Evolutionary conservation across 2,329 filamentous ascomycete species (phyloP).

Genomic region (Spiromastix sp.): DNA sequence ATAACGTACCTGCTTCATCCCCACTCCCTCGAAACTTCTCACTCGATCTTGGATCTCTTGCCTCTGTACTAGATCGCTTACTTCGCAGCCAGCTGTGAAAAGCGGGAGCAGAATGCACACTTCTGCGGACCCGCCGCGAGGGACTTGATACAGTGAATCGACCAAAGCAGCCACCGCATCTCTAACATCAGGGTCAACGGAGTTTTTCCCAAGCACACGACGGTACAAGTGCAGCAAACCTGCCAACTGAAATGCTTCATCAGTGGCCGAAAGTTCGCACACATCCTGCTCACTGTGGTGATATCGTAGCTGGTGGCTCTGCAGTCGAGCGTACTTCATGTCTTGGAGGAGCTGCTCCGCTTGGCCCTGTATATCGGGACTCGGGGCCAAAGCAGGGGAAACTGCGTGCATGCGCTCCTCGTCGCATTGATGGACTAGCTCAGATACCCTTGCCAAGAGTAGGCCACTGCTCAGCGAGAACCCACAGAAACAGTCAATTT

Average conservation of each 20-base stretch:
- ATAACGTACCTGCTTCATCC: slow-evolving; percentile 60
- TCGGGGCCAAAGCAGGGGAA: slow-evolving; percentile 30
- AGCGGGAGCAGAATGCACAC: slow-evolving; percentile 68
- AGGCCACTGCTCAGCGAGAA: slow-evolving; percentile 64
- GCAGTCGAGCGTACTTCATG: slow-evolving; percentile 45
- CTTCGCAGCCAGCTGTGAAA: slow-evolving; percentile 74
- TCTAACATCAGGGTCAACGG: slow-evolving; percentile 51
- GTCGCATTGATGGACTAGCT: slow-evolving; percentile 60
- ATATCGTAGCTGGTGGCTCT: slow-evolving; percentile 27
- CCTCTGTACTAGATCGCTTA: slow-evolving; percentile 45
- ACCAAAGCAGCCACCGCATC: slow-evolving; percentile 54
- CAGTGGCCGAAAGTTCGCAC: slow-evolving; percentile 52
- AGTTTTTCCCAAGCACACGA: slow-evolving; percentile 55
- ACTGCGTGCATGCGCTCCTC: slow-evolving; percentile 14
- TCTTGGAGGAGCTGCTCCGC: slow-evolving; percentile 53
- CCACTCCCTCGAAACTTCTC: slow-evolving; percentile 57
- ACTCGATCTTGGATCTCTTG: slow-evolving; percentile 56
- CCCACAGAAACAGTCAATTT: slow-evolving; percentile 72
- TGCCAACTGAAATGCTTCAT: slow-evolving; percentile 71
- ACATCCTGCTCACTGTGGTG: slow-evolving; percentile 31
- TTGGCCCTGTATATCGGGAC: slow-evolving; percentile 41
- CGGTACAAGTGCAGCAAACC: slow-evolving; percentile 66
- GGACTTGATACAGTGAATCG: slow-evolving; percentile 50
- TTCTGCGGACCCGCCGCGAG: slow-evolving; percentile 59
- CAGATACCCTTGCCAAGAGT: slow-evolving; percentile 60